phyloP scores from a whole-genome alignment of 1,139 yeast species.

The Yamadazyma epiphylla region DNA sequence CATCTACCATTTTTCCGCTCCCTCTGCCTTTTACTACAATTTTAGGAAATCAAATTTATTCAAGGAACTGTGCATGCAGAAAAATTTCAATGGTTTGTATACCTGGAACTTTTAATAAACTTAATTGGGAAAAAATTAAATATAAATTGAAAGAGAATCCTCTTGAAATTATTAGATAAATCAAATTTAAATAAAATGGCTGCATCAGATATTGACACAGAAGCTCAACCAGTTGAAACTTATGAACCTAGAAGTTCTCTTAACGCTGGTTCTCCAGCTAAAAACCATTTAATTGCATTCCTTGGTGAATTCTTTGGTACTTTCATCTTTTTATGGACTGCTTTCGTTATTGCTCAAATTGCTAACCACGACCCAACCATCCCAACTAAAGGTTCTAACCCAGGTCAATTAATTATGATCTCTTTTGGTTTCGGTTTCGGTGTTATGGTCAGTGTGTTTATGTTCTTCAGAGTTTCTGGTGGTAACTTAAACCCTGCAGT shows the following conservation, averaged over 20 bases:
- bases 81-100: too few relatives aligned
- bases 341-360: constrained; percentile 78
- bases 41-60: too few relatives aligned
- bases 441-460: constrained; percentile 71
- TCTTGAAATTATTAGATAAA: too few relatives aligned
- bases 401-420: constrained; percentile 71
- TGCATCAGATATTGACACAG: constrained; percentile 22
- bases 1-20: too few relatives aligned
- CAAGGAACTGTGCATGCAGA: too few relatives aligned
- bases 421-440: constrained; percentile 86
- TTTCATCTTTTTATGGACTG: constrained; percentile 77
- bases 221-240: constrained; percentile 23
- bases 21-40: too few relatives aligned
- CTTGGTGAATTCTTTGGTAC: constrained; percentile 78
- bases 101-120: too few relatives aligned
- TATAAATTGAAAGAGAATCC: too few relatives aligned
- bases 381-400: constrained; percentile 48
- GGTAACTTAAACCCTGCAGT: constrained; percentile 93
- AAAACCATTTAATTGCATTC: constrained; percentile 32
- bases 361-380: constrained; percentile 65
- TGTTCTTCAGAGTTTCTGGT: constrained; percentile 79
- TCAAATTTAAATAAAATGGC: too few relatives aligned
- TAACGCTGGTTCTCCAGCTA: constrained; percentile 19
- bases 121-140: too few relatives aligned
- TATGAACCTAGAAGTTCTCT: constrained; percentile 24